Percentiles rank a stretch among this genome's conserved stretches.
Conservation (phyloP, 306 rosid species). For the Cucumis cinereus region DNA sequence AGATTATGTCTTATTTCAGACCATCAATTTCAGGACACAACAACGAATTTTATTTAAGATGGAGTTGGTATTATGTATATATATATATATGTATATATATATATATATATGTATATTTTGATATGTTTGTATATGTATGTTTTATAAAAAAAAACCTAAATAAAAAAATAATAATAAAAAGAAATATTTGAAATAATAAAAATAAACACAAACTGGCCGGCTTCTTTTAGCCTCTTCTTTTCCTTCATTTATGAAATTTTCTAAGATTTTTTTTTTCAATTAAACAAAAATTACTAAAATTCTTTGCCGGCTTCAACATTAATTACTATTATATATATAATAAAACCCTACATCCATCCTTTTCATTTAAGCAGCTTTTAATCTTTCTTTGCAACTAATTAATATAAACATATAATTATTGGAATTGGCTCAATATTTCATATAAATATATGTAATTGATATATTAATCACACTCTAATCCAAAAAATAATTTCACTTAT, state of each 20-base stretch:
- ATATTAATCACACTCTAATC: not conserved
- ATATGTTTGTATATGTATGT: too few species aligned
- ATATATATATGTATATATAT: too few species aligned
- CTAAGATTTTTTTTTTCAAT: not conserved
- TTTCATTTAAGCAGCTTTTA: too few species aligned
- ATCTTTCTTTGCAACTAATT: not conserved
- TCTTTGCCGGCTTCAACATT: not conserved
- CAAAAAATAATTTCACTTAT: not conserved
- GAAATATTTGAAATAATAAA: not conserved
- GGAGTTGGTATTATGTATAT: too few species aligned
- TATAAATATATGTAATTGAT: too few species aligned
- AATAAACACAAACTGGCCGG: not conserved
- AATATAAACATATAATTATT: too few species aligned
- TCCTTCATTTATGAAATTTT: not conserved
- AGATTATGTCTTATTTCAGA: not conserved
- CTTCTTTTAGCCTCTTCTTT: not conserved
- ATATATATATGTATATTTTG: too few species aligned
- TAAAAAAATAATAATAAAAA: not conserved
- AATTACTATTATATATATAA: too few species aligned
- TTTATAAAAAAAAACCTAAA: not conserved
- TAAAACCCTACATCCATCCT: not conserved
- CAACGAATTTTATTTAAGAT: not conserved
- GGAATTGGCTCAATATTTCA: too few species aligned
- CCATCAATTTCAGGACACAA: not conserved
- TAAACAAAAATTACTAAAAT: too few species aligned